These are phyloP conservation scores for Cetraspora pellucida DNA, from an alignment of 192 early-diverging fungal genomes.

Conservation along the genomic window DNA sequence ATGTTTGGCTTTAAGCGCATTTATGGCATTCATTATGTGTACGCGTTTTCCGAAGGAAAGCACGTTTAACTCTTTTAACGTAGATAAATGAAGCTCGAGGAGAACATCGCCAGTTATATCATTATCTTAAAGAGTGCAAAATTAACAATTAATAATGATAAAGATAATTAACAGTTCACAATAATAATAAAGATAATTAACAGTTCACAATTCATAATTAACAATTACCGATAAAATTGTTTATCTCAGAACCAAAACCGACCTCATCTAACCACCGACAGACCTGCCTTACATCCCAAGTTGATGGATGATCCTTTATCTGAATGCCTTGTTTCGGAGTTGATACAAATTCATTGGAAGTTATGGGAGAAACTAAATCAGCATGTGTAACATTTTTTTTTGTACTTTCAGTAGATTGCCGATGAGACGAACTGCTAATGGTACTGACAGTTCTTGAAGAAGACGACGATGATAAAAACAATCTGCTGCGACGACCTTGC, in stretches of 20 bases:
- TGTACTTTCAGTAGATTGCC: background rate
- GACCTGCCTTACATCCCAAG: slow-evolving; percentile 63
- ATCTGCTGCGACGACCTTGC: background rate
- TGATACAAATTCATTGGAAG: background rate
- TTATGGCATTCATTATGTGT: slow-evolving; percentile 70
- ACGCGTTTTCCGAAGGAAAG: slow-evolving; percentile 65
- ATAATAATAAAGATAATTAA: background rate
- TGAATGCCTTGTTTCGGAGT: background rate
- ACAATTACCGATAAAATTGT: slow-evolving; percentile 55
- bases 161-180: background rate
- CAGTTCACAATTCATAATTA: background rate
- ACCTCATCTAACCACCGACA: slow-evolving; percentile 56
- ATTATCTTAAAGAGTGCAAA: slow-evolving; percentile 51
- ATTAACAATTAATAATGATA: background rate
- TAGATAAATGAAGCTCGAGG: slow-evolving; percentile 61
- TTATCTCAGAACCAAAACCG: slow-evolving; percentile 51
- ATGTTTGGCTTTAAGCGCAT: slow-evolving; percentile 45
- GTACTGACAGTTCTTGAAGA: background rate
- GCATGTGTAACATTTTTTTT: background rate
- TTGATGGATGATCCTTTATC: slow-evolving; percentile 40
- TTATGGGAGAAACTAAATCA: background rate
- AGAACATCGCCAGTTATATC: slow-evolving; percentile 69
- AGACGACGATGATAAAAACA: background rate
- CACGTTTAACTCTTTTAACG: slow-evolving; percentile 70
- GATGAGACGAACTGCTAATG: background rate